Percentiles rank a stretch among this genome's conserved stretches.
Evolutionary conservation across 1,284 basidiomycete species (phyloP).

Genomic region (Malassezia caprae): DNA sequence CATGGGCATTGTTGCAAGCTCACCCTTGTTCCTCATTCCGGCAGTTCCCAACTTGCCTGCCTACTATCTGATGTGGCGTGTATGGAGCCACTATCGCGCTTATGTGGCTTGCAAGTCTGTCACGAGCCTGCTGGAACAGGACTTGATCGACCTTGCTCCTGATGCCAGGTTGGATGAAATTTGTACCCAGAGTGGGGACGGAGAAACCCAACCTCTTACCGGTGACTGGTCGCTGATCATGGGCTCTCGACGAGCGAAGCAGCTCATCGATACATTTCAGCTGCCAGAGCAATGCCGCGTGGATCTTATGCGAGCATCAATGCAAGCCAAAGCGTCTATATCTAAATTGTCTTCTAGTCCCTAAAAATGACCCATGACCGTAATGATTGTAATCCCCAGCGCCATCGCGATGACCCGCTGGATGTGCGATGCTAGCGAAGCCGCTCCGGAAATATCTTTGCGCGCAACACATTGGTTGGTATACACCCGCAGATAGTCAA

Average conservation of each 20-base stretch:
- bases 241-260: background rate
- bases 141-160: constrained; percentile 27
- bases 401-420: background rate
- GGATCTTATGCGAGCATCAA: background rate
- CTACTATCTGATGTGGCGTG: constrained; percentile 45
- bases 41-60: constrained; percentile 44
- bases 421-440: background rate
- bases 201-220: background rate
- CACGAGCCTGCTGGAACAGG: constrained; percentile 22
- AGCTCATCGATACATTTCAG: constrained; percentile 8
- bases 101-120: constrained; percentile 34
- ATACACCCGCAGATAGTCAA: constrained; percentile 36
- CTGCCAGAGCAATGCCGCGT: constrained; percentile 16
- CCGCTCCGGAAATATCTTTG: background rate
- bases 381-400: background rate
- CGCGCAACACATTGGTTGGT: constrained; percentile 8
- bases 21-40: constrained; percentile 41
- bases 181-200: background rate
- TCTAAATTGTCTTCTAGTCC: background rate
- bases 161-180: constrained; percentile 25
- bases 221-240: constrained; percentile 11
- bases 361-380: background rate
- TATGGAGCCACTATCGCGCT: constrained; percentile 27
- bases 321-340: background rate
- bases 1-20: constrained; percentile 37